phyloP scores from a whole-genome alignment of 2,329 filamentous ascomycete species.

The Aspergillus quadrilineatus region DNA sequence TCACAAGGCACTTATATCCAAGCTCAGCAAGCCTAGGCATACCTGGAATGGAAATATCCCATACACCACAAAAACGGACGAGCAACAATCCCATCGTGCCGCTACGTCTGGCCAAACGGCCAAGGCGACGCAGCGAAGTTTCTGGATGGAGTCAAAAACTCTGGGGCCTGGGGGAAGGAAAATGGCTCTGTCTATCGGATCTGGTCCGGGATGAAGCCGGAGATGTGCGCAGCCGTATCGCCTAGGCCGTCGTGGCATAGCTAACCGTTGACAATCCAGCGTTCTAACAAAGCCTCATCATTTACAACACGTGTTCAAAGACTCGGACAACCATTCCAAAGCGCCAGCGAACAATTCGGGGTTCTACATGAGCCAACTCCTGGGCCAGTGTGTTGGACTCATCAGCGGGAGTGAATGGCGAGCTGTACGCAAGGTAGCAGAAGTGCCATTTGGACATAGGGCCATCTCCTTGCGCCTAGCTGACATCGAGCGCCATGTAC shows the following conservation, averaged over 20 bases:
- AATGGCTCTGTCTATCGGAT: constrained; percentile 42
- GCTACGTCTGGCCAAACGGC: constrained; percentile 36
- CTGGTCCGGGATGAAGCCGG: constrained; percentile 39
- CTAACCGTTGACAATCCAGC: constrained; percentile 19
- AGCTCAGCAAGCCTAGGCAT: constrained; percentile 35
- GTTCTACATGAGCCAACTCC: constrained; percentile 40
- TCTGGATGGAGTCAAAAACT: constrained; percentile 36
- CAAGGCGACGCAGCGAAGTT: constrained; percentile 45
- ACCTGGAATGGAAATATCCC: not conserved
- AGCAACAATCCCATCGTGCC: not conserved
- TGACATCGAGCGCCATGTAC: not conserved
- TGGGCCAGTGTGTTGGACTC: constrained; percentile 47
- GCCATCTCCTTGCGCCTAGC: not conserved
- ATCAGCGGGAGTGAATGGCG: constrained; percentile 31
- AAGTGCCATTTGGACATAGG: not conserved
- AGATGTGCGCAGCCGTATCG: constrained; percentile 35
- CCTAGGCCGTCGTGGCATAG: not conserved
- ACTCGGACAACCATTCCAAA: constrained; percentile 48
- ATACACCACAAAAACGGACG: not conserved
- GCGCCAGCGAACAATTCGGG: constrained; percentile 45
- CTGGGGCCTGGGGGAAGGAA: constrained; percentile 31
- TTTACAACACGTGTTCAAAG: constrained; percentile 41
- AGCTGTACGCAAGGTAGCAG: constrained; percentile 1
- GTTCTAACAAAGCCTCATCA: constrained; percentile 39
- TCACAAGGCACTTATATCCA: no score